Evolutionary conservation across 176 grass and related monocot genomes (phyloP).

Genomic region (Microstegium vimineum): DNA sequence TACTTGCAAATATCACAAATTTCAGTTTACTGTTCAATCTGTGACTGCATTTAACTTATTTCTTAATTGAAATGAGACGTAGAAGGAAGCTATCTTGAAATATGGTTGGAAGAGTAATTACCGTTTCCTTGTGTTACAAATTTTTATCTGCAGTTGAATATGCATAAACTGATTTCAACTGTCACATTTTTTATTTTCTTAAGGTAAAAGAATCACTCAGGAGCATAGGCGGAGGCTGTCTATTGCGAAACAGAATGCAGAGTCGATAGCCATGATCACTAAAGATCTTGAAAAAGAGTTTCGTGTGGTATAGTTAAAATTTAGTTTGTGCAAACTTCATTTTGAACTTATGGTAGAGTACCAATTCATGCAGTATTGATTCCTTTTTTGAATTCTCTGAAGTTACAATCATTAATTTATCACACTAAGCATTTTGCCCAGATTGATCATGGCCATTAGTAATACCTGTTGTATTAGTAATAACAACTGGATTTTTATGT

Average conservation of each 20-base stretch:
- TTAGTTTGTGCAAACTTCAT: constrained; percentile 1
- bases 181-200: neutral
- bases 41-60: neutral
- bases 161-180: neutral
- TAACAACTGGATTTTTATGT: neutral
- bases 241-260: constrained; percentile 62
- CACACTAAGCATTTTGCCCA: neutral
- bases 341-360: neutral
- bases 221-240: constrained; percentile 38
- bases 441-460: constrained; percentile 1
- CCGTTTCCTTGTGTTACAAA: neutral
- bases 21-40: neutral
- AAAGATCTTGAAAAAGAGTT: constrained; percentile 58
- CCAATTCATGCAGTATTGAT: neutral
- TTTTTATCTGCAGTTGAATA: neutral
- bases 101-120: neutral
- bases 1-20: neutral
- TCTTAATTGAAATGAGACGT: neutral
- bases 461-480: neutral
- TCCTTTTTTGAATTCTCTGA: neutral
- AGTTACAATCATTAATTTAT: neutral
- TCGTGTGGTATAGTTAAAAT: constrained; percentile 39
- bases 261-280: constrained; percentile 73
- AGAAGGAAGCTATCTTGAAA: neutral
- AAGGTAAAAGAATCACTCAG: constrained; percentile 70